A percentile compares a stretch with the other conserved stretches of the same genome.
Conservation (phyloP, 805 yeast species). For the Wickerhamomyces tratensis region DNA sequence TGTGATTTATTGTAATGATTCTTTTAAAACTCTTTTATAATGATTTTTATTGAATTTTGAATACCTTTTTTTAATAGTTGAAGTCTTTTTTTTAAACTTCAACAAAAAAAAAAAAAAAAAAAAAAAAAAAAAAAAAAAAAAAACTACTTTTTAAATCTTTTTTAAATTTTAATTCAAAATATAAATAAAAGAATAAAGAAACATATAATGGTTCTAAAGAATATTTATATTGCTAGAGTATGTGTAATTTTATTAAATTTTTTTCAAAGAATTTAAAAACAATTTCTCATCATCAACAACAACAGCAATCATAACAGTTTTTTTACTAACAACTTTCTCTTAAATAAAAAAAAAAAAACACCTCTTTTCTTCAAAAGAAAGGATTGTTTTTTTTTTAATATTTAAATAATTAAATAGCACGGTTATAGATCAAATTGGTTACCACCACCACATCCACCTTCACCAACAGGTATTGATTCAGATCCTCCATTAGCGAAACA, state of each 20-base stretch:
- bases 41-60: no score
- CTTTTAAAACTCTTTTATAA: no score
- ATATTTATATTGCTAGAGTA: slow-evolving; percentile 57
- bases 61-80: no score
- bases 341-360: no score
- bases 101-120: no score
- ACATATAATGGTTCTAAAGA: slow-evolving; percentile 36
- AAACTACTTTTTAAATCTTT: neutral
- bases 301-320: no score
- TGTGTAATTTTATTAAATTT: slow-evolving; percentile 1
- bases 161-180: neutral
- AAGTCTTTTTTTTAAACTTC: no score
- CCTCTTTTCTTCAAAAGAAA: neutral
- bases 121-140: no score
- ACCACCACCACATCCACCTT: slow-evolving; percentile 58
- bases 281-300: no score
- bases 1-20: no score
- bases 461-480: slow-evolving; percentile 84
- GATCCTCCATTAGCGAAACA: slow-evolving; percentile 85
- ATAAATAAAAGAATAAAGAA: no score
- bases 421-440: slow-evolving; percentile 89
- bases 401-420: slow-evolving; percentile 31
- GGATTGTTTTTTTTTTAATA: neutral
- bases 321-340: neutral
- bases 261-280: no score